A percentile compares a stretch with the other conserved stretches of the same genome.
These are phyloP conservation scores for Schizonepeta tenuifolia DNA, from an alignment of 257 asterid genomes.

Conservation along the genomic window DNA sequence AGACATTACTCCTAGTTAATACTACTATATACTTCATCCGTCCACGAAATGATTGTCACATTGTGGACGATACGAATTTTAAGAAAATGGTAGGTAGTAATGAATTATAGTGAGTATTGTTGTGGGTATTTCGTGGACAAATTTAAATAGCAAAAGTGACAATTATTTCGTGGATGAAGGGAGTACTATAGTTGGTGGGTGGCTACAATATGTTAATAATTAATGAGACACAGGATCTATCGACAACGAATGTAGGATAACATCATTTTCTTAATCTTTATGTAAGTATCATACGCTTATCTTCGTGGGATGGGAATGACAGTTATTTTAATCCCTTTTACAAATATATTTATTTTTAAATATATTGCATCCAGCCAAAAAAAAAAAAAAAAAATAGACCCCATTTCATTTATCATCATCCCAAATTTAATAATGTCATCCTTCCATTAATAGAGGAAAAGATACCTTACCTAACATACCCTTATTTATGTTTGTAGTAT, in stretches of 20 bases:
- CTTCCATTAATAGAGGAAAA: neutral
- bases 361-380: neutral
- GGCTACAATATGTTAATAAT: neutral
- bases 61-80: too few species aligned
- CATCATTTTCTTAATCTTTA: neutral
- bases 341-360: neutral
- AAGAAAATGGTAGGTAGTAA: too few species aligned
- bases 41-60: too few species aligned
- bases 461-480: neutral
- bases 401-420: neutral
- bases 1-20: too few species aligned
- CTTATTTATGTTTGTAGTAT: neutral
- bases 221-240: neutral
- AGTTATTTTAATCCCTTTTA: neutral
- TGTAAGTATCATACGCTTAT: neutral
- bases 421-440: conserved; percentile 2
- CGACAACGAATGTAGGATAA: neutral
- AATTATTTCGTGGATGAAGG: too few species aligned
- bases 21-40: too few species aligned
- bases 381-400: neutral
- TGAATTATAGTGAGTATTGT: too few species aligned
- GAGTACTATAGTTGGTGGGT: too few species aligned
- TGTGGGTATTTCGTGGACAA: too few species aligned
- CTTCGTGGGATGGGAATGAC: neutral
- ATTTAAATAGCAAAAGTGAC: too few species aligned